These are phyloP conservation scores for Malus fusca DNA, from an alignment of 306 rosid species.

Conservation along the genomic window DNA sequence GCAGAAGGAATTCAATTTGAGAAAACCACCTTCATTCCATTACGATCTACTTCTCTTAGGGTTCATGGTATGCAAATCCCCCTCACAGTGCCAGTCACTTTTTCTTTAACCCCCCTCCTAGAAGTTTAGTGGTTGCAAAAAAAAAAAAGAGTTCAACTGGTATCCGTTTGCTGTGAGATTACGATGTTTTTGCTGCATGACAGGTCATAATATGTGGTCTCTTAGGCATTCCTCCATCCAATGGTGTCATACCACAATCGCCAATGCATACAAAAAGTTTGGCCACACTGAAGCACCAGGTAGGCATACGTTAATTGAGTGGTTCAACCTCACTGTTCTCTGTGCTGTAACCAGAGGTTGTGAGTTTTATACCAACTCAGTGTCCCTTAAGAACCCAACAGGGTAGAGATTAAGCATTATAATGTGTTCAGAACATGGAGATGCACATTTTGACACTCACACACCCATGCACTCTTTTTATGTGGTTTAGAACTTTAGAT, in stretches of 20 bases:
- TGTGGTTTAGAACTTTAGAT: background rate
- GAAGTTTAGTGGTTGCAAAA: background rate
- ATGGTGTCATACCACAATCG: conserved; percentile 86
- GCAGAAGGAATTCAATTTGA: conserved; percentile 72
- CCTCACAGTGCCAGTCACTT: conserved; percentile 2
- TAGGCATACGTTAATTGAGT: conserved; percentile 2
- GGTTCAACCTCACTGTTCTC: background rate
- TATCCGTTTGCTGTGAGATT: background rate
- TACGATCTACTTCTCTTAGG: conserved; percentile 80
- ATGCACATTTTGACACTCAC: background rate
- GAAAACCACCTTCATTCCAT: conserved; percentile 74
- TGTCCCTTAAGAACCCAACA: background rate
- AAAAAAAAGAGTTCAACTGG: background rate
- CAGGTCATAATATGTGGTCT: conserved; percentile 79
- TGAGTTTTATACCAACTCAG: background rate
- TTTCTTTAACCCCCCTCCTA: background rate
- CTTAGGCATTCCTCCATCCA: conserved; percentile 72
- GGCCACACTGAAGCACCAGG: conserved; percentile 84
- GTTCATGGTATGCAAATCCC: conserved; percentile 49
- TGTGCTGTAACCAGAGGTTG: background rate
- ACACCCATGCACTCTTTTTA: background rate
- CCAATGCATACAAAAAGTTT: conserved; percentile 80
- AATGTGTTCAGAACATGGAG: background rate
- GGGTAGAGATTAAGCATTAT: background rate
- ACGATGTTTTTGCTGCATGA: conserved; percentile 15